Evolutionary conservation across 768 basidiomycete genomes (phyloP).

Genomic region (Mycena leptocephala): DNA sequence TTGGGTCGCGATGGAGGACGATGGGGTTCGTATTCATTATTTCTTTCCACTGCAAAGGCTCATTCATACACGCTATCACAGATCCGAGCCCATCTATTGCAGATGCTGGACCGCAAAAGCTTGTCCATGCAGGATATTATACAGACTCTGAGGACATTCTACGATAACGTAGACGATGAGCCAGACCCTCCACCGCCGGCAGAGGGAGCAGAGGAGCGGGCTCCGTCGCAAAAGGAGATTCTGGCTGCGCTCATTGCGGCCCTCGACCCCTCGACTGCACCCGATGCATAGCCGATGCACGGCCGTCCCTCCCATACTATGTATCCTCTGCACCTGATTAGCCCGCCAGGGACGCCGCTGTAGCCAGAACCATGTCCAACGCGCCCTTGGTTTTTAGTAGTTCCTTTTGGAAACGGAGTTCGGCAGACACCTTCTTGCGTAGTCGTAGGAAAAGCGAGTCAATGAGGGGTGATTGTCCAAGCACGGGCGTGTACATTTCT

Average conservation of each 20-base stretch:
- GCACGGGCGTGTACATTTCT: slow-evolving; percentile 94
- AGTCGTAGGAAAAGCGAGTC: slow-evolving; percentile 89
- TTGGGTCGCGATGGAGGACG: slow-evolving; percentile 98
- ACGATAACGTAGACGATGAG: slow-evolving; percentile 80
- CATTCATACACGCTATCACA: slow-evolving; percentile 48
- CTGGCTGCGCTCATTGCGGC: slow-evolving; percentile 78
- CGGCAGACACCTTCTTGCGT: slow-evolving; percentile 87
- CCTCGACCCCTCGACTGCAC: slow-evolving; percentile 51
- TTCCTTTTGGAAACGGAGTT: slow-evolving; percentile 92
- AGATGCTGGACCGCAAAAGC: slow-evolving; percentile 84
- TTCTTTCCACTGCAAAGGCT: not conserved
- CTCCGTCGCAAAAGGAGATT: slow-evolving; percentile 76
- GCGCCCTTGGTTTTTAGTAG: slow-evolving; percentile 88
- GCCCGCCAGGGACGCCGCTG: slow-evolving; percentile 50
- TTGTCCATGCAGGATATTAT: slow-evolving; percentile 82
- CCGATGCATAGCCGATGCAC: slow-evolving; percentile 11
- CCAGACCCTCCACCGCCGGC: slow-evolving; percentile 44
- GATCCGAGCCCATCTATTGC: slow-evolving; percentile 84
- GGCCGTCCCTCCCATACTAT: not conserved
- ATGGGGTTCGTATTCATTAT: slow-evolving; percentile 78
- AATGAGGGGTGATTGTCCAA: slow-evolving; percentile 96
- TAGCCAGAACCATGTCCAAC: slow-evolving; percentile 90
- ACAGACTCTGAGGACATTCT: slow-evolving; percentile 78
- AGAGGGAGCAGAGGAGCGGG: slow-evolving; percentile 52
- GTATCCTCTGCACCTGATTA: slow-evolving; percentile 1